A percentile compares a stretch with the other conserved stretches of the same genome.
Evolutionary conservation across 176 grass and related monocot genomes (phyloP).

Genomic region (Microstegium vimineum): DNA sequence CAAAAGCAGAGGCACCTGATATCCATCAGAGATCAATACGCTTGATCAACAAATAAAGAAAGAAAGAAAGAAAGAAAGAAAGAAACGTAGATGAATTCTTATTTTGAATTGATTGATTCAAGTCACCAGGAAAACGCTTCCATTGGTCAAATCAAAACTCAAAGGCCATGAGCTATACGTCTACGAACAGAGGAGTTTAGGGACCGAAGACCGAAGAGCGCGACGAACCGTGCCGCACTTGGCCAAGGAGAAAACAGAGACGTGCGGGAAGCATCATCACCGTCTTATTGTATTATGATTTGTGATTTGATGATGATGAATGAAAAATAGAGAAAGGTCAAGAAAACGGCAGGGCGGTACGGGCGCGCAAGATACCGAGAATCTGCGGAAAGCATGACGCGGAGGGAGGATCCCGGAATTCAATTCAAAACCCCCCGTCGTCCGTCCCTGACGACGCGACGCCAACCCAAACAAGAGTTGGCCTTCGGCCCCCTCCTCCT

Average conservation of each 20-base stretch:
- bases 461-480: neutral
- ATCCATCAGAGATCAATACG: constrained; percentile 6
- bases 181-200: no score
- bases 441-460: neutral
- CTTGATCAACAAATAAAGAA: neutral
- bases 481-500: neutral
- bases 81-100: neutral
- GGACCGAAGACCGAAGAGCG: no score
- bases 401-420: neutral
- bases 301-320: no score
- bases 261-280: constrained; percentile 21
- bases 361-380: neutral
- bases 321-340: neutral
- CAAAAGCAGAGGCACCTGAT: neutral
- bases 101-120: neutral
- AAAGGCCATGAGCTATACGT: neutral
- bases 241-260: neutral
- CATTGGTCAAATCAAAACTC: no score
- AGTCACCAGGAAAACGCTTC: neutral
- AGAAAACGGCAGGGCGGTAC: no score
- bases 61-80: no score
- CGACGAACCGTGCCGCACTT: no score
- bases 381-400: constrained; percentile 17
- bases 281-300: no score
- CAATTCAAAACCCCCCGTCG: neutral